Percentiles rank a stretch among this genome's conserved stretches.
These are phyloP conservation scores for Sporothrix pallida DNA, from an alignment of 2,329 filamentous ascomycete species.

Conservation along the genomic window DNA sequence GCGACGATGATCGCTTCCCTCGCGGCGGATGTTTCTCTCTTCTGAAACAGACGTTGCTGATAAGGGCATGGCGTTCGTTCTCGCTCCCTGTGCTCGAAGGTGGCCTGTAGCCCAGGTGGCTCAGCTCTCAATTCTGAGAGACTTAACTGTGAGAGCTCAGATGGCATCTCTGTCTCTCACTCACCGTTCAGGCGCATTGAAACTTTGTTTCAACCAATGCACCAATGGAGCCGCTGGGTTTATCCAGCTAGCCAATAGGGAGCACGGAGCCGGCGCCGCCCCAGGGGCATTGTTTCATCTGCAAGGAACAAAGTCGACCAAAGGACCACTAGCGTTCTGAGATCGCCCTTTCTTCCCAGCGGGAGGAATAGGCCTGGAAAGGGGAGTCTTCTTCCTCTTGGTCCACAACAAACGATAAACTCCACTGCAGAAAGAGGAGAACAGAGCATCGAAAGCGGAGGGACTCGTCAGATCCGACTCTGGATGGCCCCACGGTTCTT, in stretches of 20 bases:
- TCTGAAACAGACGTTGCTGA: constrained; percentile 27
- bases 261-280: neutral
- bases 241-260: constrained; percentile 30
- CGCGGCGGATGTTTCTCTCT: constrained; percentile 15
- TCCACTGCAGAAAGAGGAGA: neutral
- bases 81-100: neutral
- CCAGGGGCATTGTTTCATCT: constrained; percentile 31
- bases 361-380: neutral
- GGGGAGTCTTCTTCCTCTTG: neutral
- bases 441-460: constrained; percentile 10
- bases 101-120: neutral
- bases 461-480: neutral
- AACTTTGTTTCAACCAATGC: constrained; percentile 31
- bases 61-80: constrained; percentile 5
- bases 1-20: constrained; percentile 25
- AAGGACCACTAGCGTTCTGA: constrained; percentile 27
- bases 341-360: constrained; percentile 18
- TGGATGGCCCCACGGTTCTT: constrained; percentile 18
- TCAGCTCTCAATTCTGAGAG: neutral
- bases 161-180: neutral
- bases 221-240: neutral
- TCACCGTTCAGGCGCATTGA: constrained; percentile 19
- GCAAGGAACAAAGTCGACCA: constrained; percentile 27
- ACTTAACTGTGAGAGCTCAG: neutral
- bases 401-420: neutral